Evolutionary conservation across 2,329 filamentous ascomycete species (phyloP).

Genomic region (Pezicula radicicola): DNA sequence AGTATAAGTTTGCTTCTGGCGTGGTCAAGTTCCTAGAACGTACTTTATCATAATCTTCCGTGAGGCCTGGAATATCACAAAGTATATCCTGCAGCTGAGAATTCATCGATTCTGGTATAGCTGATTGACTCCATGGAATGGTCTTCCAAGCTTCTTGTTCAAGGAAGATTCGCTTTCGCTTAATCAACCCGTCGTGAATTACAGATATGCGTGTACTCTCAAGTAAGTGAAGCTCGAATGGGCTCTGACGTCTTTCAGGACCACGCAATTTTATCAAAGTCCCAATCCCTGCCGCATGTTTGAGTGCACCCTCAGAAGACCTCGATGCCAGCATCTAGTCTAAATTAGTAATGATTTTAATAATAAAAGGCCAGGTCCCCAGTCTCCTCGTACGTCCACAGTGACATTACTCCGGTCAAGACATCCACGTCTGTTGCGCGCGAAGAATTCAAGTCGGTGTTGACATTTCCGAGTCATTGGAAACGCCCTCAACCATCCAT

Average conservation of each 20-base stretch:
- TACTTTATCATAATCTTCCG: constrained; percentile 3
- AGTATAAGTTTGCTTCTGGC: neutral
- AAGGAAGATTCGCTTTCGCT: constrained; percentile 7
- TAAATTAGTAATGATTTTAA: too few relatives aligned
- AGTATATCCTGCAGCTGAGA: constrained; percentile 4
- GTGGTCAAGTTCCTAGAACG: neutral
- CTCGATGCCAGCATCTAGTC: constrained; percentile 3
- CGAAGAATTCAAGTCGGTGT: neutral
- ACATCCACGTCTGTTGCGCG: neutral
- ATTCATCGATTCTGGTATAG: neutral
- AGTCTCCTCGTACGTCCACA: neutral
- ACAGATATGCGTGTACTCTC: constrained; percentile 3
- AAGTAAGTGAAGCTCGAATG: constrained; percentile 1
- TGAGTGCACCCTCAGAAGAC: constrained; percentile 1
- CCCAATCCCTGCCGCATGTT: constrained; percentile 6
- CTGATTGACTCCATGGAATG: constrained; percentile 5
- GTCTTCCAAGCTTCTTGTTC: constrained; percentile 7
- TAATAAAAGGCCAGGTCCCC: too few relatives aligned
- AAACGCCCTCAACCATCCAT: constrained; percentile 1
- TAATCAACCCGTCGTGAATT: neutral
- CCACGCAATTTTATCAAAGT: constrained; percentile 6
- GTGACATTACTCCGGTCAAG: neutral
- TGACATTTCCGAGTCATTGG: neutral
- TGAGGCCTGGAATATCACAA: constrained; percentile 6
- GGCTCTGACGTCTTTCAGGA: constrained; percentile 2